Evolutionary conservation across 208 protist genomes (phyloP).

Genomic region (Trypanosoma rangeli): DNA sequence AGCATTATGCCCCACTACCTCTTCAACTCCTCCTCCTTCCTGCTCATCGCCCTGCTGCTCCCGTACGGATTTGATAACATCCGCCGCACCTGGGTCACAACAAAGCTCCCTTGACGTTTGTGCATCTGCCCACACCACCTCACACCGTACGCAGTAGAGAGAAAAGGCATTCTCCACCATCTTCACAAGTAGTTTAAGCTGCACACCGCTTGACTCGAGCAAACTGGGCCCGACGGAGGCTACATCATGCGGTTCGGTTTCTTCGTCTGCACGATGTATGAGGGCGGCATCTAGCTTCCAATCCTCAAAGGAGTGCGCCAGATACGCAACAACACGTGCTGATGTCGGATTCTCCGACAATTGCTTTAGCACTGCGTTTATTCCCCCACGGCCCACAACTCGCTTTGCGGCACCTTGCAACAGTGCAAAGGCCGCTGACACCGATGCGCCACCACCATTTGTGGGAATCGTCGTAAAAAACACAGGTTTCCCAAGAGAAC

Average conservation of each 20-base stretch:
- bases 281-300: slow-evolving; percentile 29
- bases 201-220: slow-evolving; percentile 21
- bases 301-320: slow-evolving; percentile 38
- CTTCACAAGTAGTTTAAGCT: slow-evolving; percentile 25
- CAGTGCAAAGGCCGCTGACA: neutral
- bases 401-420: slow-evolving; percentile 10
- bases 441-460: neutral
- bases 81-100: slow-evolving; percentile 4
- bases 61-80: neutral
- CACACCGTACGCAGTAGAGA: slow-evolving; percentile 20
- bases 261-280: neutral
- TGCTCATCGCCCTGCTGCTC: neutral
- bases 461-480: neutral
- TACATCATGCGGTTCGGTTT: neutral
- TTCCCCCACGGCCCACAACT: neutral
- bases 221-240: neutral
- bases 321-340: slow-evolving; percentile 45
- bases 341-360: slow-evolving; percentile 52
- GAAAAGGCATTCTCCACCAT: slow-evolving; percentile 35
- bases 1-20: neutral
- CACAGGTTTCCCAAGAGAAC: neutral
- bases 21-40: slow-evolving; percentile 5
- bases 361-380: slow-evolving; percentile 24
- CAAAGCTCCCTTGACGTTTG: slow-evolving; percentile 4
- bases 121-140: slow-evolving; percentile 29